phyloP scores from a whole-genome alignment of 495 filamentous ascomycete species.

The Amphirosellinia nigrospora region DNA sequence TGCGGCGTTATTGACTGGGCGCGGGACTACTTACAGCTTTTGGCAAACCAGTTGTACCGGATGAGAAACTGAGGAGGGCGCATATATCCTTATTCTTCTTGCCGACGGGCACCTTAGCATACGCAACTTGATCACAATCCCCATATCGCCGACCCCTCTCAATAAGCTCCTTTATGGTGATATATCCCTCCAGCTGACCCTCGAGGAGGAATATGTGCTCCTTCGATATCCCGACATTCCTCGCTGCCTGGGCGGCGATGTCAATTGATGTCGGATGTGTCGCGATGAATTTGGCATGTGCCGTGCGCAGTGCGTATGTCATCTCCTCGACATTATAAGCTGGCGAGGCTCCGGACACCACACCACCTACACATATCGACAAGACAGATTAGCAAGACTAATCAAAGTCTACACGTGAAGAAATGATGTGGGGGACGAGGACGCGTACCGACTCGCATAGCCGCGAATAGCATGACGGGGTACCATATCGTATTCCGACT shows the following conservation, averaged over 20 bases:
- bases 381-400: not conserved
- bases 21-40: constrained; percentile 49
- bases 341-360: constrained; percentile 62
- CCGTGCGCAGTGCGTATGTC: constrained; percentile 62
- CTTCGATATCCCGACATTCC: constrained; percentile 56
- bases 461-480: constrained; percentile 63
- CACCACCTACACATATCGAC: constrained; percentile 42
- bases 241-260: constrained; percentile 58
- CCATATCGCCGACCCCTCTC: constrained; percentile 43
- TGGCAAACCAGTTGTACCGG: constrained; percentile 58
- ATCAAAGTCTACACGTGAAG: not conserved
- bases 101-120: constrained; percentile 52
- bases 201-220: constrained; percentile 62
- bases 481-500: constrained; percentile 67
- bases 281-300: constrained; percentile 61
- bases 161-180: constrained; percentile 57
- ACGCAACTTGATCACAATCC: constrained; percentile 43
- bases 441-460: constrained; percentile 47
- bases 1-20: not conserved
- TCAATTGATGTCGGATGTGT: constrained; percentile 56
- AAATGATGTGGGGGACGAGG: not conserved
- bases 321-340: constrained; percentile 69
- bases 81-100: constrained; percentile 62
- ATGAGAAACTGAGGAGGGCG: constrained; percentile 63
- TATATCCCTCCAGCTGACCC: constrained; percentile 45